Base-by-base conservation (phyloP, 2,329 filamentous ascomycete species). In the Phialophora verrucosa region DNA sequence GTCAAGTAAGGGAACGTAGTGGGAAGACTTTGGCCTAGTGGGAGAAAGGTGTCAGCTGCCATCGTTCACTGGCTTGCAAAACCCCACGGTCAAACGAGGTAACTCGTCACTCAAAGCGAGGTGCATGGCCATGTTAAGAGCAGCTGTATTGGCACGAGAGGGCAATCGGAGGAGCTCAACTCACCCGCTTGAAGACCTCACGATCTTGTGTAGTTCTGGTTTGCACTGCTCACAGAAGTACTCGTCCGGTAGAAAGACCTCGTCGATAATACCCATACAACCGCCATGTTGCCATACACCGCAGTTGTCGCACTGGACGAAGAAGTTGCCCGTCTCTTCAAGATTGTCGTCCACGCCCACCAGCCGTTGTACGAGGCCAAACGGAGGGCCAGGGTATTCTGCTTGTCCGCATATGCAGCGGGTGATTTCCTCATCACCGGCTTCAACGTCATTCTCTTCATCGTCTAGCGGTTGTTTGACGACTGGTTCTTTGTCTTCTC, bases 251-350 rank as follows among this genome's bases (percentile, higher is more conserved):
- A 92, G 94, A 77, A 91, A 90, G 72, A 91, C 90, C 79, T 97
- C 94, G 72, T 95, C 95, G 82, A 96, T 93, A 75, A 99, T 97
- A 67, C 95, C 94, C 66, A 99, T 94, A 76, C 95, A 99, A 67
- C 93, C 94, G 74, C 95, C 95, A 77, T 99, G 95, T 78, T 99
- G 95, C 95, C 76, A 99, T 70, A 98, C 95, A 77, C 96, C 96
- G 83, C 95, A 99, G 70, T 91, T 85, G 80, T 98, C 95, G 85
- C 95, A 99, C 82, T 98, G 94, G 72, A 99, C 93, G 80, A 97
- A 99, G 79, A 98, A 90, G 60, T 93, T 94, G 53, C 94, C 95
- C 71, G 94, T 85, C 71, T 98, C 94, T 74, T 97, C 93, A 87
- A 63, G 60, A 35, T 66, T 32, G 29, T 38, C 35, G 38, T 68